phyloP scores from a whole-genome alignment of 2,329 filamentous ascomycete genomes.

The Aspergillus amoenus region DNA sequence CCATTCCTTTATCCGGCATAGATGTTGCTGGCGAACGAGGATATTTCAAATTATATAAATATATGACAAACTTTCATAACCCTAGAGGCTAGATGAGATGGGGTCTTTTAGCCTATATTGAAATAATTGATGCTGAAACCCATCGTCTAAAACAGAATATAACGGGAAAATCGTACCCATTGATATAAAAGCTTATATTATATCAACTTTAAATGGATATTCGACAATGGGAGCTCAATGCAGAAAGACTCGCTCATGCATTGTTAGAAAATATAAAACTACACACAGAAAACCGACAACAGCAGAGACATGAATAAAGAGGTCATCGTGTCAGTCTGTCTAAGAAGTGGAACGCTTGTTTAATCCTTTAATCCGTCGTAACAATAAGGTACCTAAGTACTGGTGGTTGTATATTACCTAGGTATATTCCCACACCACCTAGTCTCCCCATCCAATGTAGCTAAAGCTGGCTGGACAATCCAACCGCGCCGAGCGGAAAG shows the following conservation, averaged over 20 bases:
- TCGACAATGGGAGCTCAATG: neutral
- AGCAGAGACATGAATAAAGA: slow-evolving; percentile 2
- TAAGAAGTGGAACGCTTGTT: neutral
- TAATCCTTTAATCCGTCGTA: neutral
- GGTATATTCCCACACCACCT: neutral
- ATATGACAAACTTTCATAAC: neutral
- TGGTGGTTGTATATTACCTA: neutral
- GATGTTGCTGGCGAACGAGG: neutral
- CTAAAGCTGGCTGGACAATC: neutral
- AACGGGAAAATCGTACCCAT: neutral
- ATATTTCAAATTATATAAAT: neutral
- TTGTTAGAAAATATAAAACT: slow-evolving; percentile 15
- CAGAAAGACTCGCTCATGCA: slow-evolving; percentile 23
- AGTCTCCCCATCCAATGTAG: neutral
- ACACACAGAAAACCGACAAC: slow-evolving; percentile 8
- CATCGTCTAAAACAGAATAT: neutral
- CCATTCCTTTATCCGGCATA: neutral
- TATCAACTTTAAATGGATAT: neutral
- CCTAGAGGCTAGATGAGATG: neutral
- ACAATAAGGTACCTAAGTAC: slow-evolving; percentile 1
- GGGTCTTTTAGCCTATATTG: neutral
- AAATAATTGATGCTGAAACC: neutral
- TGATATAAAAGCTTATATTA: neutral
- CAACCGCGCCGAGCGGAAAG: neutral
- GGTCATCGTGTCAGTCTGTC: neutral